Base-by-base conservation (phyloP, 768 basidiomycete genomes). In the Pleurotus sapidus region DNA sequence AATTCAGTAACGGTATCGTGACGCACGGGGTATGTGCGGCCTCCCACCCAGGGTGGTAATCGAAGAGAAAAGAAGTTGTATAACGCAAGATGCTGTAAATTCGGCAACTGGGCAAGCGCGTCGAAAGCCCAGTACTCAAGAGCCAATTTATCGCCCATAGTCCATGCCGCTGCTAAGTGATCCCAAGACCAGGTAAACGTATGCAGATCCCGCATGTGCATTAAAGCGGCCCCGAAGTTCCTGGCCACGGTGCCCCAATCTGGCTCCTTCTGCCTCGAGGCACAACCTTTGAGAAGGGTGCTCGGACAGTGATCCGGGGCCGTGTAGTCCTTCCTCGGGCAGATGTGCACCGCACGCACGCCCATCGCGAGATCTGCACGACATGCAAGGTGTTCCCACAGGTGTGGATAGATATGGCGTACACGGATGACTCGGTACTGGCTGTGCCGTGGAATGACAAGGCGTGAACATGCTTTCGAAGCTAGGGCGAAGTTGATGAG, bases 341-440 rank as follows among this genome's bases (percentile, higher is more conserved):
- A 75, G 48, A 83, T 72, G 49, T 78, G 73, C 11, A 83, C 73
- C 56, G 77, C 75, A 6, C 76, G 73, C 45, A 83, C 70, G 58
- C 77, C 77, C 42, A 78, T 70, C 43, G 79, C 68, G 5, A 82
- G 72, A 64, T 81, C 80, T n/a, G 74, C 67, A 23, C 80, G 74
- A 47, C 70, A 68, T 15, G 79, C 77, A n/a, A 83, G 74, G 61
- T 82, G 80, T 0, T 75, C 76, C 79, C 80, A 83, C 61, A 82
- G 66, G 17, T 67, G 64, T 12, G 76, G 74, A 46, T 69, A 63
- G 1, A 72, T 67, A 30, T 74, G 69, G 6, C 77, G 71, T n/a
- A 77, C 68, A 25, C 77, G 76, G 58, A 83, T 67, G 54, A 77
- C 68, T 49, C 81, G 77, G 66, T 83, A 82, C 59, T 82, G 72